Evolutionary conservation across 495 filamentous ascomycete genomes (phyloP).

Genomic region (Hypoxylon cercidicola): DNA sequence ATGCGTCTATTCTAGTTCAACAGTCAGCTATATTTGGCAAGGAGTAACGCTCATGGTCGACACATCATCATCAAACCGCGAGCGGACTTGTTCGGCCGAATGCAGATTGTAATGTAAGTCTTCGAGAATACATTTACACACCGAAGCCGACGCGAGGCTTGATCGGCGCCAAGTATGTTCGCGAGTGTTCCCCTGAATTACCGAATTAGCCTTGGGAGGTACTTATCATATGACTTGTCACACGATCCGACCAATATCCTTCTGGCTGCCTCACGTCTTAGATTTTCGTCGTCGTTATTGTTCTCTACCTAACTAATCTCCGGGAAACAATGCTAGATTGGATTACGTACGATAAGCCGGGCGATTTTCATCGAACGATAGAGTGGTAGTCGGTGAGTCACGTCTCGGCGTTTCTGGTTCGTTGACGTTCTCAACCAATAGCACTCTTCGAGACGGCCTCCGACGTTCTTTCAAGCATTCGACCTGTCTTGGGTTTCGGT

Average conservation of each 20-base stretch:
- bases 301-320: background rate
- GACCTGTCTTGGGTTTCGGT: background rate
- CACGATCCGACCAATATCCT: constrained; percentile 3
- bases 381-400: background rate
- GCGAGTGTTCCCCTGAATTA: background rate
- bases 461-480: background rate
- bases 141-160: constrained; percentile 2
- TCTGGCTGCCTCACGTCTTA: background rate
- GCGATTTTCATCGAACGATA: background rate
- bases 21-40: constrained; percentile 17
- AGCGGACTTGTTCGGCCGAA: constrained; percentile 23
- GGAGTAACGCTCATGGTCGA: constrained; percentile 5
- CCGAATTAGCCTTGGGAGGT: background rate
- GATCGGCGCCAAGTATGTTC: background rate
- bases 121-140: constrained; percentile 9
- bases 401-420: constrained; percentile 1
- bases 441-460: background rate
- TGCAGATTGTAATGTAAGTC: constrained; percentile 15
- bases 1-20: constrained; percentile 2
- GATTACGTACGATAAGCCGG: background rate
- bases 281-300: constrained; percentile 1
- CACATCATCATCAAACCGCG: no score
- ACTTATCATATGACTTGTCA: constrained; percentile 20
- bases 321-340: background rate
- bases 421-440: background rate